Percentiles rank a stretch among this genome's conserved stretches.
Evolutionary conservation across 345 rosid genomes (phyloP).

Genomic region (Corymbia maculata): DNA sequence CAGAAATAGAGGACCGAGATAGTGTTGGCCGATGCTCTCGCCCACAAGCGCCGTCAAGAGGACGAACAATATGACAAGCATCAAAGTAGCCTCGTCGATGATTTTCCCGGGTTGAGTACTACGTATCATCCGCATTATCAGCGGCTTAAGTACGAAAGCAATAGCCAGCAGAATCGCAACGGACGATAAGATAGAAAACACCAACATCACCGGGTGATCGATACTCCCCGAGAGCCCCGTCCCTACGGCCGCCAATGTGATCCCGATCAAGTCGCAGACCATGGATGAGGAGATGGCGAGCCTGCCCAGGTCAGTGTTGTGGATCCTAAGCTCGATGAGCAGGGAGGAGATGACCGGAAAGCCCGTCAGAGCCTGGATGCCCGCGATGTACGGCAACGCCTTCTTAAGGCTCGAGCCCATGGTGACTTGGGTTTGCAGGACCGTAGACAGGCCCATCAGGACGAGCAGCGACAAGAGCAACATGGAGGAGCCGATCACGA

Average conservation of each 20-base stretch:
- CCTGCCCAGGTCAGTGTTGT: conserved; percentile 30
- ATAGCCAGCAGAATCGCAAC: not conserved
- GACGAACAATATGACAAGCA: not conserved
- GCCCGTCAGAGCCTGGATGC: conserved; percentile 10
- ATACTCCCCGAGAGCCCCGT: not conserved
- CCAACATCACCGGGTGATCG: not conserved
- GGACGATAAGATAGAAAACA: not conserved
- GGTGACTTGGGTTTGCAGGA: not conserved
- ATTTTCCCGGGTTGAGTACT: conserved; percentile 10
- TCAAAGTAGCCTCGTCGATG: not conserved
- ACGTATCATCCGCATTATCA: conserved; percentile 9
- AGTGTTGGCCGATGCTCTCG: conserved; percentile 7
- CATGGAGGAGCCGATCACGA: conserved; percentile 6
- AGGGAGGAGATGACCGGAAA: conserved; percentile 24
- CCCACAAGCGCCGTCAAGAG: not conserved
- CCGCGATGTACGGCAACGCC: not conserved
- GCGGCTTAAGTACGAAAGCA: conserved; percentile 9
- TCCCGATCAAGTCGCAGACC: conserved; percentile 7
- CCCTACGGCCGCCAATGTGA: not conserved
- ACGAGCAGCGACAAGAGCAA: not conserved
- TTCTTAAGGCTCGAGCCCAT: not conserved
- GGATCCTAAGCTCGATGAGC: conserved; percentile 21
- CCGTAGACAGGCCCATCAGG: not conserved
- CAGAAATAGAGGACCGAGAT: conserved; percentile 14
- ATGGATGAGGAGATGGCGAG: conserved; percentile 22